Percentiles rank a stretch among this genome's conserved stretches.
These are phyloP conservation scores for Zoysia matrella DNA, from an alignment of 202 grass and related monocot species.

Conservation along the genomic window DNA sequence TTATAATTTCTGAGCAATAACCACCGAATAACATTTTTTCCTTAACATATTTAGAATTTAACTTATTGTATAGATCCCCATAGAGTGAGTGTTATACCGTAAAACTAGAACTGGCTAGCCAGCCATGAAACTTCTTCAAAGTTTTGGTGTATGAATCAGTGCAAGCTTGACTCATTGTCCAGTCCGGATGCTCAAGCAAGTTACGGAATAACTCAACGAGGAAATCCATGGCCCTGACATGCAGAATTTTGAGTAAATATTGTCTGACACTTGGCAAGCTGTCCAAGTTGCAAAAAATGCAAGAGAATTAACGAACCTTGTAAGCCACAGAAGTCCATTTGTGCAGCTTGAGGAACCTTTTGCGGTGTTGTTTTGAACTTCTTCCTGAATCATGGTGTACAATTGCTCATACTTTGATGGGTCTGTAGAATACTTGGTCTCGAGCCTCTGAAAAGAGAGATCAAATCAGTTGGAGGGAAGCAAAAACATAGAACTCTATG, in stretches of 20 bases:
- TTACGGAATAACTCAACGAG: slow-evolving; percentile 90
- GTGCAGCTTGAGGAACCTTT: slow-evolving; percentile 94
- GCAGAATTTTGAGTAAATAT: slow-evolving; percentile 25
- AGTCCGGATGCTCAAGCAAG: slow-evolving; percentile 77
- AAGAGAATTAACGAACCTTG: slow-evolving; percentile 61
- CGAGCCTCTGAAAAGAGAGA: slow-evolving; percentile 70
- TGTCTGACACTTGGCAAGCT: not conserved
- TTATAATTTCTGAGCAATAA: no score
- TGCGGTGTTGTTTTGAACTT: slow-evolving; percentile 87
- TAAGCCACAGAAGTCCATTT: slow-evolving; percentile 99
- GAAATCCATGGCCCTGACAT: slow-evolving; percentile 93
- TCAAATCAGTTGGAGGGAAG: slow-evolving; percentile 8
- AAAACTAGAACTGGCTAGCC: slow-evolving; percentile 97
- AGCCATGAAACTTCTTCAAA: slow-evolving; percentile 98
- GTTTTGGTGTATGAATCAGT: slow-evolving; percentile 93
- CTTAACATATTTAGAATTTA: no score
- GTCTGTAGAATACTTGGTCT: slow-evolving; percentile 77
- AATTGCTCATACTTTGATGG: slow-evolving; percentile 80
- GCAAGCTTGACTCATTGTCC: slow-evolving; percentile 88
- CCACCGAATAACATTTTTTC: no score
- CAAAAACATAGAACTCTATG: slow-evolving; percentile 1
- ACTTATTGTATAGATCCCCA: not conserved
- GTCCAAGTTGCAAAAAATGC: slow-evolving; percentile 28
- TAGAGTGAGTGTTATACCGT: slow-evolving; percentile 52
- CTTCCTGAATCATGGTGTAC: slow-evolving; percentile 87